Evolutionary conservation across 345 rosid genomes (phyloP).

Genomic region (Salix arbutifolia): DNA sequence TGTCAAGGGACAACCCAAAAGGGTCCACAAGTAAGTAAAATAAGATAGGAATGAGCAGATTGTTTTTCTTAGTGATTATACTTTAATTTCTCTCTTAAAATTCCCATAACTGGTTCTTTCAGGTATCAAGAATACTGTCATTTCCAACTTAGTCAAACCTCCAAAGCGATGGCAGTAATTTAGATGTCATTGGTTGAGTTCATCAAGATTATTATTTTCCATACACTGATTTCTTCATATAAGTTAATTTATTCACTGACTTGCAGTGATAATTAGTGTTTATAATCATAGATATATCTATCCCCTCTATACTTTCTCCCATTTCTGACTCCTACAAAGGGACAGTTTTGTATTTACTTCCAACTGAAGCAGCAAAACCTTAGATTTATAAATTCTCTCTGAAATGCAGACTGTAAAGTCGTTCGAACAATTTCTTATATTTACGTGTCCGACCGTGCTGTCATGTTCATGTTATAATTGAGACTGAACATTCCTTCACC

Average conservation of each 20-base stretch:
- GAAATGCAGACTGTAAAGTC: background rate
- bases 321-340: background rate
- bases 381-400: background rate
- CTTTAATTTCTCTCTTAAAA: background rate
- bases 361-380: background rate
- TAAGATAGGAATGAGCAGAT: background rate
- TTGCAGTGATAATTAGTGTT: background rate
- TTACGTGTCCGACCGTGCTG: background rate
- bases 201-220: background rate
- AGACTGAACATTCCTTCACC: background rate
- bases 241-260: background rate
- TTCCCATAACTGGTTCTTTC: slow-evolving; percentile 6
- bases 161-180: slow-evolving; percentile 45
- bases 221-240: background rate
- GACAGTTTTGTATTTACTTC: background rate
- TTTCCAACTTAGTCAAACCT: slow-evolving; percentile 30
- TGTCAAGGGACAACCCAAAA: slow-evolving; percentile 19
- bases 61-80: background rate
- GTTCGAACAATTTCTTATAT: background rate
- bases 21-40: slow-evolving; percentile 36
- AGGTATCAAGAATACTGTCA: slow-evolving; percentile 42
- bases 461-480: background rate
- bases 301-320: background rate
- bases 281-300: slow-evolving; percentile 1
- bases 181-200: background rate